Conservation (phyloP, 192 early-diverging fungal species). For the Dissophora globulifera region DNA sequence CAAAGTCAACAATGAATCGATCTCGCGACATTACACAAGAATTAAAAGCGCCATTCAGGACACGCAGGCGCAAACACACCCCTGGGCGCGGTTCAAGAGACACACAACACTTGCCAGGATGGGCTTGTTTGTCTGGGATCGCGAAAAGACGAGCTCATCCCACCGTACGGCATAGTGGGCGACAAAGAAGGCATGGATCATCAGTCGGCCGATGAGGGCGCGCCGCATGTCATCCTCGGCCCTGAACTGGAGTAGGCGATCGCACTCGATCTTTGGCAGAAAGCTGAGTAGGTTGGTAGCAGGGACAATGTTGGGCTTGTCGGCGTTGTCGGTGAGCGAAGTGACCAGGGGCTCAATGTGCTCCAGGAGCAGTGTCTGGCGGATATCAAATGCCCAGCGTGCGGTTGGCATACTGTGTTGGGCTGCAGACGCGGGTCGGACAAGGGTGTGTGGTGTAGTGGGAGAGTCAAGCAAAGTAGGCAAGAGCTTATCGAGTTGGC, state of each 20-base stretch:
- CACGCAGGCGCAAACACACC: background rate
- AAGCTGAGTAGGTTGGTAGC: slow-evolving; percentile 41
- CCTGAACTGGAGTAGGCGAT: slow-evolving; percentile 33
- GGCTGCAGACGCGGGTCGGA: background rate
- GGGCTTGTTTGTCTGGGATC: slow-evolving; percentile 39
- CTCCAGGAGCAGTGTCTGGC: slow-evolving; percentile 40
- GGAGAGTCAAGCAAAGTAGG: background rate
- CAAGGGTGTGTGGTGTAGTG: background rate
- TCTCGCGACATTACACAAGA: slow-evolving; percentile 12
- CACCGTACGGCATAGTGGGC: slow-evolving; percentile 28
- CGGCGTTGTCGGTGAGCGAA: slow-evolving; percentile 27
- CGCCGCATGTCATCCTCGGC: slow-evolving; percentile 41
- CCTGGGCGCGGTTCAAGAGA: background rate
- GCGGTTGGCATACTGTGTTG: slow-evolving; percentile 28
- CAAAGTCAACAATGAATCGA: background rate
- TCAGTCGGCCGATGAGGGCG: slow-evolving; percentile 35
- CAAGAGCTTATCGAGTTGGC: too few species aligned
- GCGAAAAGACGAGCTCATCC: slow-evolving; percentile 40
- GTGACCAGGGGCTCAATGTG: slow-evolving; percentile 39
- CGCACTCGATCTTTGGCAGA: slow-evolving; percentile 36
- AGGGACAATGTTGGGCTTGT: slow-evolving; percentile 37
- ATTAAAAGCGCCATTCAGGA: background rate
- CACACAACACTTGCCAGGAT: slow-evolving; percentile 33
- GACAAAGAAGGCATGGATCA: slow-evolving; percentile 49
- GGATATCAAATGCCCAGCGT: slow-evolving; percentile 51